phyloP scores from a whole-genome alignment of 352 stramenopile genomes.

The Phytophthora pisi region DNA sequence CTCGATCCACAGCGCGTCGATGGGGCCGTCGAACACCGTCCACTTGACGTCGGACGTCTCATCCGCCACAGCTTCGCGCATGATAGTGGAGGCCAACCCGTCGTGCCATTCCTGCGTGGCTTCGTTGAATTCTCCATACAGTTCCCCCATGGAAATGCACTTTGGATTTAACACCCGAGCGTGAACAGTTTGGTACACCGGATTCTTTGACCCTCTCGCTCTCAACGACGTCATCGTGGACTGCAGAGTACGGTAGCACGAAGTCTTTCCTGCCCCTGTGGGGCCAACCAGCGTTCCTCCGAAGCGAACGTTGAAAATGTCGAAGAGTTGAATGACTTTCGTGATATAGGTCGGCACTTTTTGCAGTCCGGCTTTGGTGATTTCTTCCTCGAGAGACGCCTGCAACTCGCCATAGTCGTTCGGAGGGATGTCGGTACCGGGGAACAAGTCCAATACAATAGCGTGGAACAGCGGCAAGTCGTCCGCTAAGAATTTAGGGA shows the following conservation, averaged over 20 bases:
- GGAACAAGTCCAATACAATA: constrained; percentile 93
- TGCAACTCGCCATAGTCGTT: constrained; percentile 90
- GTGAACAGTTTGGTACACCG: constrained; percentile 80
- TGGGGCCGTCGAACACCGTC: constrained; percentile 94
- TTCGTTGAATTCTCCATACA: constrained; percentile 90
- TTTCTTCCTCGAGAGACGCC: constrained; percentile 60
- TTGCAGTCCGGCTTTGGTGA: constrained; percentile 64
- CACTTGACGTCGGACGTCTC: constrained; percentile 77
- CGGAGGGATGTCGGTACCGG: constrained; percentile 75
- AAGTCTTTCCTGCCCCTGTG: constrained; percentile 85
- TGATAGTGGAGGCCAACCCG: constrained; percentile 80
- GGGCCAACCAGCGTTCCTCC: constrained; percentile 90
- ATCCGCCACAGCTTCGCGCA: constrained; percentile 76
- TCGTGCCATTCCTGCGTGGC: constrained; percentile 92
- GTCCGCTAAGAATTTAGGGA: constrained; percentile 94
- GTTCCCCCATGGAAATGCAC: constrained; percentile 83
- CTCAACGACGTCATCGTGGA: constrained; percentile 86
- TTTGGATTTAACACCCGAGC: constrained; percentile 85
- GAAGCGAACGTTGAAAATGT: constrained; percentile 95
- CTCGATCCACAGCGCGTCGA: constrained; percentile 96
- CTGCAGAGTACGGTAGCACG: constrained; percentile 89
- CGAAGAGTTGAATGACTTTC: constrained; percentile 95
- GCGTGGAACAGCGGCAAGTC: constrained; percentile 92
- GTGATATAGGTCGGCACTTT: constrained; percentile 85
- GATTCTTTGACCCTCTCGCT: constrained; percentile 64